A percentile compares a stretch with the other conserved stretches of the same genome.
Evolutionary conservation across 331 rosid genomes (phyloP).

Genomic region (Acacia concinna): DNA sequence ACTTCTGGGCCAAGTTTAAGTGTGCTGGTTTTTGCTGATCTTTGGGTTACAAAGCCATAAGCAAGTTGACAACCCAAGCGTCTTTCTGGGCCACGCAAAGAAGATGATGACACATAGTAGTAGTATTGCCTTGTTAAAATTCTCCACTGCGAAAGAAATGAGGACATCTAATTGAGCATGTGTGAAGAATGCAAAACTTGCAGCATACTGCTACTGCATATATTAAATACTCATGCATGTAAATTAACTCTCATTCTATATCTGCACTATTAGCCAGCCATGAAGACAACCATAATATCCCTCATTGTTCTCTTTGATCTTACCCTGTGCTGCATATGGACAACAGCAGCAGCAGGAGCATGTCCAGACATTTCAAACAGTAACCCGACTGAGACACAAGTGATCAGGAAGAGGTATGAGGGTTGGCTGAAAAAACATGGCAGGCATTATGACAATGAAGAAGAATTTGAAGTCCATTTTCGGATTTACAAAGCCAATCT

Average conservation of each 20-base stretch:
- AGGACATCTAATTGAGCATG: slow-evolving; percentile 21
- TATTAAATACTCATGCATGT: slow-evolving; percentile 19
- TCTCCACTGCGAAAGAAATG: slow-evolving; percentile 46
- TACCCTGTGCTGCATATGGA: slow-evolving; percentile 41
- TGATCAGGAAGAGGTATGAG: slow-evolving; percentile 52
- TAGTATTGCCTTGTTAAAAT: slow-evolving; percentile 38
- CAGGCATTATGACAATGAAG: slow-evolving; percentile 34
- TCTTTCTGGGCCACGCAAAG: slow-evolving; percentile 32
- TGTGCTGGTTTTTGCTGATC: not conserved
- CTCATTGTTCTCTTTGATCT: slow-evolving; percentile 34
- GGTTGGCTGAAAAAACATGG: slow-evolving; percentile 49
- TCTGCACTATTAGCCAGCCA: slow-evolving; percentile 40
- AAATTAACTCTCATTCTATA: slow-evolving; percentile 2
- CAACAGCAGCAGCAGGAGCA: slow-evolving; percentile 35
- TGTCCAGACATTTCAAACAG: slow-evolving; percentile 23
- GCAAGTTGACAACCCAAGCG: not conserved
- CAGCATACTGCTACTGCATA: not conserved
- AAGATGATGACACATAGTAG: slow-evolving; percentile 28
- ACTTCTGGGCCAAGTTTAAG: not conserved
- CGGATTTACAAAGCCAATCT: slow-evolving; percentile 56
- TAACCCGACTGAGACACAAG: slow-evolving; percentile 10
- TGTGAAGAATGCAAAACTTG: slow-evolving; percentile 2
- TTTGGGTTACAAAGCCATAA: not conserved
- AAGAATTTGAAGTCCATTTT: slow-evolving; percentile 54
- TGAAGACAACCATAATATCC: slow-evolving; percentile 39